Conservation (phyloP, 805 yeast genomes). For the Kazachstania taianensis region DNA sequence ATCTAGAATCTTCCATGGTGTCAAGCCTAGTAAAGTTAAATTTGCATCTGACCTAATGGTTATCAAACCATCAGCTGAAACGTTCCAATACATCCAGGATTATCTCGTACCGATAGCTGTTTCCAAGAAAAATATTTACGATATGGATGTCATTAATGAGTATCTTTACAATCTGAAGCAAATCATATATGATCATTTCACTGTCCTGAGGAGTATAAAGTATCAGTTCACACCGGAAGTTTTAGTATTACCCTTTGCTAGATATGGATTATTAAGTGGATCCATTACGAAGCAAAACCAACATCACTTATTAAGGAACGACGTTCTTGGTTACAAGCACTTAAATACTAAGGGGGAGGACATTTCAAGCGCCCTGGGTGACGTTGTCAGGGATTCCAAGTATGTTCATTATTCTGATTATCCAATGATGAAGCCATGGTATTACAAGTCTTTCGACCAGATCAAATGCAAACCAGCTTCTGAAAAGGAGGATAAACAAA, state of each 20-base stretch:
- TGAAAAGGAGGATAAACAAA: slow-evolving; percentile 5
- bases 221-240: slow-evolving; percentile 18
- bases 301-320: slow-evolving; percentile 19
- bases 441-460: slow-evolving; percentile 12
- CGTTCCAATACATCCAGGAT: slow-evolving; percentile 18
- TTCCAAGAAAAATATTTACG: slow-evolving; percentile 16
- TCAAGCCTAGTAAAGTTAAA: slow-evolving; percentile 21
- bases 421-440: slow-evolving; percentile 64
- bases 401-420: slow-evolving; percentile 56
- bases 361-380: slow-evolving; percentile 11
- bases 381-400: slow-evolving; percentile 29
- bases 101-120: slow-evolving; percentile 16
- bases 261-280: slow-evolving; percentile 25
- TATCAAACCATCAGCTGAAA: slow-evolving; percentile 36
- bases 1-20: slow-evolving; percentile 14
- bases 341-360: slow-evolving; percentile 14
- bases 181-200: slow-evolving; percentile 22
- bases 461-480: slow-evolving; percentile 15
- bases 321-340: slow-evolving; percentile 22
- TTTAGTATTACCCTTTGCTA: slow-evolving; percentile 24
- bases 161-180: slow-evolving; percentile 21
- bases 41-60: slow-evolving; percentile 47
- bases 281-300: slow-evolving; percentile 19
- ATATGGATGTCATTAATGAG: slow-evolving; percentile 26
- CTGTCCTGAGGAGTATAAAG: slow-evolving; percentile 20